A percentile compares a stretch with the other conserved stretches of the same genome.
Evolutionary conservation across 1,284 basidiomycete species (phyloP).

Genomic region (Schizophyllum amplum): DNA sequence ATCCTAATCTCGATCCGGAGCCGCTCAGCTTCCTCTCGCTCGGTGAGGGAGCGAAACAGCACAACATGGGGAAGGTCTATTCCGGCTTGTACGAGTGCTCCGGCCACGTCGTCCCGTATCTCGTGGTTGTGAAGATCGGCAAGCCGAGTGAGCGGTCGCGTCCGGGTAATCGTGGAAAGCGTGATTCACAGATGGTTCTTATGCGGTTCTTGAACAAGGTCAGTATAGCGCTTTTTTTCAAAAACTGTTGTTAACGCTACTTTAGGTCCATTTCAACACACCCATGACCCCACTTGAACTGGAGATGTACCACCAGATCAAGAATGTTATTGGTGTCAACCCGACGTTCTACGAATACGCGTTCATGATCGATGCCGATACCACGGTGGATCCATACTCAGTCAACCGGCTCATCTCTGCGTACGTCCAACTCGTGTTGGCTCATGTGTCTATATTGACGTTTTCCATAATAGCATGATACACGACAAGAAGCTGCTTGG

Average conservation of each 20-base stretch:
- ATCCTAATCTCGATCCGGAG: slow-evolving; percentile 90
- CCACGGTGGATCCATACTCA: slow-evolving; percentile 80
- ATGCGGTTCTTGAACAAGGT: slow-evolving; percentile 98
- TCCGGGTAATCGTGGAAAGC: slow-evolving; percentile 94
- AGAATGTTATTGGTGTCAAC: slow-evolving; percentile 99
- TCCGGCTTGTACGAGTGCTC: slow-evolving; percentile 91
- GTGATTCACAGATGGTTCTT: slow-evolving; percentile 92
- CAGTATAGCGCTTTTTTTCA: slow-evolving; percentile 11
- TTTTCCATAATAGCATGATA: slow-evolving; percentile 56
- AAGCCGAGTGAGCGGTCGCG: slow-evolving; percentile 90
- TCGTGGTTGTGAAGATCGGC: slow-evolving; percentile 95
- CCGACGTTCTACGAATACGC: slow-evolving; percentile 97
- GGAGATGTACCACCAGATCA: slow-evolving; percentile 98
- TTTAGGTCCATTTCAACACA: slow-evolving; percentile 90
- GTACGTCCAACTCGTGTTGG: slow-evolving; percentile 36
- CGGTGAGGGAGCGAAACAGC: slow-evolving; percentile 92
- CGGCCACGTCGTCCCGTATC: slow-evolving; percentile 94
- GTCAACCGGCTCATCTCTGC: slow-evolving; percentile 89
- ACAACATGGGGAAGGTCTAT: slow-evolving; percentile 98
- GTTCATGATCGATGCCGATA: slow-evolving; percentile 97
- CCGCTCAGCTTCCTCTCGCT: slow-evolving; percentile 90
- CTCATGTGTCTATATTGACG: slow-evolving; percentile 5
- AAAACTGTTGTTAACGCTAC: slow-evolving; percentile 1
- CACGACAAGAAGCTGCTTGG: slow-evolving; percentile 92
- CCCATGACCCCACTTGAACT: slow-evolving; percentile 97